These are phyloP conservation scores for Pseudocercospora crystallina DNA, from an alignment of 2,329 filamentous ascomycete species.

Conservation along the genomic window DNA sequence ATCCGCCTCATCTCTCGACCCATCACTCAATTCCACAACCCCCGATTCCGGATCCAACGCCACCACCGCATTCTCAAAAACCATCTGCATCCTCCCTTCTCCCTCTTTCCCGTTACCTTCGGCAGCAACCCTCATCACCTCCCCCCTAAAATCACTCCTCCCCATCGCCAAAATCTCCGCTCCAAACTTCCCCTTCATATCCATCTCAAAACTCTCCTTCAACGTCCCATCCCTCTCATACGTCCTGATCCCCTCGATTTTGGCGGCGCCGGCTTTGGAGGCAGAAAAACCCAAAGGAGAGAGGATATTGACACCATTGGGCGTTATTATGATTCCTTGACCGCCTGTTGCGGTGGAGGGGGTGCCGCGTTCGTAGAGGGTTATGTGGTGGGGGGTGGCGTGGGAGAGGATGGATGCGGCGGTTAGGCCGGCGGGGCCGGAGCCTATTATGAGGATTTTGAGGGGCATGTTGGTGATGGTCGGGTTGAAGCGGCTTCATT, in stretches of 20 bases:
- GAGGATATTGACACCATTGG: background rate
- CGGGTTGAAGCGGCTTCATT: too few species aligned
- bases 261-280: background rate
- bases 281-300: background rate
- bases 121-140: background rate
- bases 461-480: too few species aligned
- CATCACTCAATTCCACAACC: background rate
- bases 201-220: background rate
- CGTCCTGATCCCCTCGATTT: background rate
- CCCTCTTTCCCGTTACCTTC: too few species aligned
- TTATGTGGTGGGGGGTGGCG: background rate
- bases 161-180: conserved; percentile 1
- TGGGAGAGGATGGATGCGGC: background rate
- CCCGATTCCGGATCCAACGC: background rate
- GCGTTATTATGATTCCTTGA: background rate
- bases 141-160: background rate
- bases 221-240: background rate
- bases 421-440: background rate
- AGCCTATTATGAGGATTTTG: conserved; percentile 1
- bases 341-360: conserved; percentile 1
- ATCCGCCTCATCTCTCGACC: background rate
- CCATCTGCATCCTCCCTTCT: background rate
- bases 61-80: background rate
- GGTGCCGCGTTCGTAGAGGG: background rate
- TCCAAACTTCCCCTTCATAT: background rate